A percentile compares a stretch with the other conserved stretches of the same genome.
These are phyloP conservation scores for Exutisphaerella laricina DNA, from an alignment of 2,329 filamentous ascomycete species.

Conservation along the genomic window DNA sequence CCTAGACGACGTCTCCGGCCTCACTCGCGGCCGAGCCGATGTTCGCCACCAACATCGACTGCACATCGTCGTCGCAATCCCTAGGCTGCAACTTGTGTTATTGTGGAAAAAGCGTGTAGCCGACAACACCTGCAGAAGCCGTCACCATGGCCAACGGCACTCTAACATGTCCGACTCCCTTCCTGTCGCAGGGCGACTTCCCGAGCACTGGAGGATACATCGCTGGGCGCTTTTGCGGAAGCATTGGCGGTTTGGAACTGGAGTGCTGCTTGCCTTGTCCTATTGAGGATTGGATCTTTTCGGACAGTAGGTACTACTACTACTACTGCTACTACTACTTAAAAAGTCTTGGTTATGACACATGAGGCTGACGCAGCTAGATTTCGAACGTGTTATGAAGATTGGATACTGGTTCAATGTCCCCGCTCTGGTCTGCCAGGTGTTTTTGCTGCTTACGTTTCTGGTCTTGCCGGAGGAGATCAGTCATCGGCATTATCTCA, in stretches of 20 bases:
- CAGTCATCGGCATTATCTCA: constrained; percentile 69
- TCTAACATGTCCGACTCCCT: not conserved
- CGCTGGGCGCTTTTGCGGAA: constrained; percentile 52
- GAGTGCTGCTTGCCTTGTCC: constrained; percentile 88
- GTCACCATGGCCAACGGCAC: not conserved
- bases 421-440: constrained; percentile 62
- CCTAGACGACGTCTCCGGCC: constrained; percentile 6
- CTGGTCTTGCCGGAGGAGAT: constrained; percentile 65
- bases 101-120: too few relatives aligned
- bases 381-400: constrained; percentile 8
- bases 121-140: not conserved
- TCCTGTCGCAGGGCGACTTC: not conserved
- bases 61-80: too few relatives aligned
- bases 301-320: constrained; percentile 30
- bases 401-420: constrained; percentile 60
- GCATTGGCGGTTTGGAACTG: constrained; percentile 39
- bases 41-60: constrained; percentile 29
- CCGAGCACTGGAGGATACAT: constrained; percentile 17
- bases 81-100: too few relatives aligned
- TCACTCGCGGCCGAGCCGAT: too few relatives aligned
- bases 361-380: too few relatives aligned
- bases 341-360: too few relatives aligned
- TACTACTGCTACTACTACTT: too few relatives aligned
- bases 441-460: constrained; percentile 73
- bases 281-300: constrained; percentile 67